Conservation (phyloP, 345 rosid genomes). For the Balakata baccata region DNA sequence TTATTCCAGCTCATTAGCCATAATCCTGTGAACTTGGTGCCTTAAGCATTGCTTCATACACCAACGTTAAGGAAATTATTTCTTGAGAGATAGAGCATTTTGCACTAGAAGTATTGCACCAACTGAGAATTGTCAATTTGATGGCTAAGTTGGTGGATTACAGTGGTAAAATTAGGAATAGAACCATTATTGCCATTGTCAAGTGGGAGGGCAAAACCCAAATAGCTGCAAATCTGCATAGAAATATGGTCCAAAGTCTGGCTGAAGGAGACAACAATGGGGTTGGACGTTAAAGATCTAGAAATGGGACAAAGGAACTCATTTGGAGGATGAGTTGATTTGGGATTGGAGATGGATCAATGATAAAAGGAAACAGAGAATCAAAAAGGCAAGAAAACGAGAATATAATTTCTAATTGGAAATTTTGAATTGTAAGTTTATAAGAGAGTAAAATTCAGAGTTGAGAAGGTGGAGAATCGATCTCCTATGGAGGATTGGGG, state of each 20-base stretch:
- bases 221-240: constrained; percentile 31
- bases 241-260: constrained; percentile 40
- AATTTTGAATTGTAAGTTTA: too few species aligned
- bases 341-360: constrained; percentile 21
- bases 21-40: constrained; percentile 64
- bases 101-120: constrained; percentile 27
- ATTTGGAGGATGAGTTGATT: constrained; percentile 20
- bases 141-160: constrained; percentile 31
- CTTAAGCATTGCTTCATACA: constrained; percentile 82
- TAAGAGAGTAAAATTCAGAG: too few species aligned
- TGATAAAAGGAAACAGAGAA: too few species aligned
- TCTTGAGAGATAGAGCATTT: constrained; percentile 64
- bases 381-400: too few species aligned
- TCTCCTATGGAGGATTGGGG: too few species aligned
- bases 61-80: constrained; percentile 78
- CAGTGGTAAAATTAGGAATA: constrained; percentile 22
- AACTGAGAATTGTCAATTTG: constrained; percentile 27
- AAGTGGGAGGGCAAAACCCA: constrained; percentile 21
- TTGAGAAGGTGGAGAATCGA: too few species aligned
- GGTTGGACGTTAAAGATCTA: constrained; percentile 37
- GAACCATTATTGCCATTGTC: constrained; percentile 4
- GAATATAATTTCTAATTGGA: too few species aligned
- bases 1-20: constrained; percentile 32
- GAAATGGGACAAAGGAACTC: constrained; percentile 37
- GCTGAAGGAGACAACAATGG: constrained; percentile 36